phyloP scores from a whole-genome alignment of 176 grass and related monocot genomes.

The Metroxylon sagu region DNA sequence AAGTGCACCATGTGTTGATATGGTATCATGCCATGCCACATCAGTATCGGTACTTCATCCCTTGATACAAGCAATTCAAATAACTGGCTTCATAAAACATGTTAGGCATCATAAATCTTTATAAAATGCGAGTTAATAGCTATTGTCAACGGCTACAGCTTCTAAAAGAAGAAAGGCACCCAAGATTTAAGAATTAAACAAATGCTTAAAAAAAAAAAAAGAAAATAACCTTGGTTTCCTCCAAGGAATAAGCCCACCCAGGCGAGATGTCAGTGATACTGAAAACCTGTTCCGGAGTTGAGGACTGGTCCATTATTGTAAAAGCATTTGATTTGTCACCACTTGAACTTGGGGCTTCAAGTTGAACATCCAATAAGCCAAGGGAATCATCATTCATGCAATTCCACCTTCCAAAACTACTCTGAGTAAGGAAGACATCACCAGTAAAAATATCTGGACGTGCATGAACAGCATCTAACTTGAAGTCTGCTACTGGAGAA shows the following conservation, averaged over 20 bases:
- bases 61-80: too few relatives aligned
- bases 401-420: slow-evolving; percentile 53
- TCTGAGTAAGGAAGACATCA: slow-evolving; percentile 37
- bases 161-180: too few relatives aligned
- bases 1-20: too few relatives aligned
- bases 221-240: slow-evolving; percentile 57
- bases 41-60: too few relatives aligned
- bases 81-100: too few relatives aligned
- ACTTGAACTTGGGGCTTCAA: neutral
- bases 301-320: neutral
- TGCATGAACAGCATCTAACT: slow-evolving; percentile 15
- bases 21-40: too few relatives aligned
- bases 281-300: slow-evolving; percentile 30
- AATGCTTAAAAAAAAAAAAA: slow-evolving; percentile 10
- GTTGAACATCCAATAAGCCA: slow-evolving; percentile 30
- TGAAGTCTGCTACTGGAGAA: slow-evolving; percentile 25
- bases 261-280: slow-evolving; percentile 76
- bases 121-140: too few relatives aligned
- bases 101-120: too few relatives aligned
- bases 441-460: slow-evolving; percentile 16
- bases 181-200: neutral
- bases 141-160: too few relatives aligned
- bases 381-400: slow-evolving; percentile 38
- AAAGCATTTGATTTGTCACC: neutral
- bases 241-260: slow-evolving; percentile 75